These are phyloP conservation scores for Lycium ferocissimum DNA, from an alignment of 257 asterid genomes.

Conservation along the genomic window DNA sequence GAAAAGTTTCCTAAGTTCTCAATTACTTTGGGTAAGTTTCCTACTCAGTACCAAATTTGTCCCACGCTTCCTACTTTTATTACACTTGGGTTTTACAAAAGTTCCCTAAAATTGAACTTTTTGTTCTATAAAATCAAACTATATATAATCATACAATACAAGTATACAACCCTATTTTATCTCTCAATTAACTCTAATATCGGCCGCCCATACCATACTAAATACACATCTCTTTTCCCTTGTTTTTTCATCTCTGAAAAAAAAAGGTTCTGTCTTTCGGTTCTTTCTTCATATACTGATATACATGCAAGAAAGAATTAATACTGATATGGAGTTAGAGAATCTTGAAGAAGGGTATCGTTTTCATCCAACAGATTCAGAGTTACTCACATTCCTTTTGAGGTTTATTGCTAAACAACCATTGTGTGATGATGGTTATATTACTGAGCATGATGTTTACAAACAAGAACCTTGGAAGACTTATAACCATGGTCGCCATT, in stretches of 20 bases:
- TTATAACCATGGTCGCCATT: not conserved
- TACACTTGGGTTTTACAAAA: no score
- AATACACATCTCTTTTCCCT: not conserved
- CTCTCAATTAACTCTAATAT: not conserved
- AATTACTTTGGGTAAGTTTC: no score
- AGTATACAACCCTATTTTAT: not conserved
- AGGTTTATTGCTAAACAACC: not conserved
- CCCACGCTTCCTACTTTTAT: no score
- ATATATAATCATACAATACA: not conserved
- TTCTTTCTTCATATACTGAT: no score
- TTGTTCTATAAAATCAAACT: no score
- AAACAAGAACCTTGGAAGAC: not conserved
- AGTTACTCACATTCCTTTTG: not conserved
- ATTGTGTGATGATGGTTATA: not conserved
- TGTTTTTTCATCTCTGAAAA: not conserved
- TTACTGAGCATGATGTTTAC: not conserved
- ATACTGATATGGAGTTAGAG: not conserved
- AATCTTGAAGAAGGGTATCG: not conserved
- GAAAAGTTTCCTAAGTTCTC: no score
- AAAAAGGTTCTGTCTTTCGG: no score
- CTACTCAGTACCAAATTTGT: no score
- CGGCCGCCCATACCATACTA: not conserved
- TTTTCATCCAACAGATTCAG: not conserved
- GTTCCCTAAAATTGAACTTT: no score
- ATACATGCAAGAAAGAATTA: not conserved